Base-by-base conservation (phyloP, 768 basidiomycete species). In the Dacryopinax primogenitus region DNA sequence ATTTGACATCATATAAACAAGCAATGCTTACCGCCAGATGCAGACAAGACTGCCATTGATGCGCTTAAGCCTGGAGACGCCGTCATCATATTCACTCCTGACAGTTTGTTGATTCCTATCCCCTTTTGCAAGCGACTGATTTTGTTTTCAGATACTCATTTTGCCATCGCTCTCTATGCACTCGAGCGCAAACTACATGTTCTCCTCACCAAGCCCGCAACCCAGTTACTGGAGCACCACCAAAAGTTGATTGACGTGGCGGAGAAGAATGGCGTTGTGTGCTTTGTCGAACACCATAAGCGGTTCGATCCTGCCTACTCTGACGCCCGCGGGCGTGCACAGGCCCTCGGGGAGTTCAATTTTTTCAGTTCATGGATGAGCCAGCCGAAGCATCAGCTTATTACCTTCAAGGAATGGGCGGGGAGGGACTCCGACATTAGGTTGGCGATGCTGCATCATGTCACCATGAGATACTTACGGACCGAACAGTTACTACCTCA, bases 341-440 rank as follows among this genome's bases (percentile, higher is more conserved):
- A 80, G 30, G 76, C 82, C 6, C 80, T 94, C 28, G 91, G 92
- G 34, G 90, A 94, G 75, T 92, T 93, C 78, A 95, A 93, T 77
- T 95, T 92, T 76, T 95, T 92, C 83, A 90, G 79, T 69, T 90
- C 92, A 36, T 95, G 93, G 91, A 96, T 96, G 93, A 92, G 89
- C 72, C 93, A 95, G 74, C 93, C 93, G 44, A 96, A 96, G 77
- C 86, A 84, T 71, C 93, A 96, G 75, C 81, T 96, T 30, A 90
- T 92, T 75, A 95, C 93, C 0, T 96, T 95, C 84, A 85, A 85
- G 65, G 88, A 89, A 6, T 96, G 93, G 93, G 93, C 92, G 28
- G 93, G 92, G 36, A 91, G 87, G 76, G 90, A 93, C 74, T 90
- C 89, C 34, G 92, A 95, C 70, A 93, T 95, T 77, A 91, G 88